Conservation (phyloP, 2,329 filamentous ascomycete species). For the Chaetomium globosum region DNA sequence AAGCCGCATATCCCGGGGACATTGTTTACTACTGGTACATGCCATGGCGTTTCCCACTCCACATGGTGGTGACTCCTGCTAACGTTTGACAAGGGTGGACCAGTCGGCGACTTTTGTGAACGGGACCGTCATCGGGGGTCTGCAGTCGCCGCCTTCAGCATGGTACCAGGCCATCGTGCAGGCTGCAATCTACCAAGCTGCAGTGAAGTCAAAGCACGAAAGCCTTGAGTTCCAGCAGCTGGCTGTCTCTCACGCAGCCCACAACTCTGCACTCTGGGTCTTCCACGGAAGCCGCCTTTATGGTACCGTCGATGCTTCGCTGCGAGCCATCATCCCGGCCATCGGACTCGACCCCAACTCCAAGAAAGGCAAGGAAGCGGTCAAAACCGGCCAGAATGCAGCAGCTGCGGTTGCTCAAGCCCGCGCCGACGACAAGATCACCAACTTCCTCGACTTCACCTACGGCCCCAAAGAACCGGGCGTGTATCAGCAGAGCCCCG, state of each 20-base stretch:
- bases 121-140: slow-evolving; percentile 32
- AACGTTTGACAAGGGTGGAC: slow-evolving; percentile 29
- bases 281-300: slow-evolving; percentile 35
- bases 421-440: slow-evolving; percentile 31
- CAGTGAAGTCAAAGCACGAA: slow-evolving; percentile 30
- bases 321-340: slow-evolving; percentile 31
- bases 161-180: slow-evolving; percentile 32
- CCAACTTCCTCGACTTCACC: slow-evolving; percentile 33
- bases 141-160: slow-evolving; percentile 30
- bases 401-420: slow-evolving; percentile 31
- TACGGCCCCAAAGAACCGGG: slow-evolving; percentile 29
- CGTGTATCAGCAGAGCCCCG: slow-evolving; percentile 32
- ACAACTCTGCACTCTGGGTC: slow-evolving; percentile 32
- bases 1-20: slow-evolving; percentile 32
- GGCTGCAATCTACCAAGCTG: slow-evolving; percentile 33
- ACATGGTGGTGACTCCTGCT: background rate
- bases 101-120: slow-evolving; percentile 32
- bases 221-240: slow-evolving; percentile 35
- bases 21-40: slow-evolving; percentile 34
- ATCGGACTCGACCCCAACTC: slow-evolving; percentile 32
- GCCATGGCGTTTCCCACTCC: background rate
- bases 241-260: slow-evolving; percentile 35
- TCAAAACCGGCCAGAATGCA: slow-evolving; percentile 24
- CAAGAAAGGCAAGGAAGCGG: slow-evolving; percentile 29
- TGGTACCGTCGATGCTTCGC: slow-evolving; percentile 28